Percentiles rank a stretch among this genome's conserved stretches.
phyloP scores from a whole-genome alignment of 306 rosid species.

The Inga oerstediana region DNA sequence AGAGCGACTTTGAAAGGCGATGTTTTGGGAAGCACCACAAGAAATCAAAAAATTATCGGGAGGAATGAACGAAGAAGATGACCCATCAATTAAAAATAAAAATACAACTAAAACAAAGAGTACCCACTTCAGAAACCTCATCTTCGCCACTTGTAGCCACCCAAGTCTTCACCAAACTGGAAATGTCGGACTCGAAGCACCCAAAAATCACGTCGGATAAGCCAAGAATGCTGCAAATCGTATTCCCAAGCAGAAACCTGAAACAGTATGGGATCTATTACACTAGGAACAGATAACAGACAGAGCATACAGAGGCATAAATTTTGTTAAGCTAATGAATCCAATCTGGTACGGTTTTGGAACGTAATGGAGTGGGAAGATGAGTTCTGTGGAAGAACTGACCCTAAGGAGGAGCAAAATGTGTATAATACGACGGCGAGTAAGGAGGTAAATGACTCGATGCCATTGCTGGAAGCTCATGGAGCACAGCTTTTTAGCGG shows the following conservation, averaged over 20 bases:
- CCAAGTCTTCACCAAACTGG: constrained; percentile 17
- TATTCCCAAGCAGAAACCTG: constrained; percentile 18
- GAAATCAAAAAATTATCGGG: constrained; percentile 75
- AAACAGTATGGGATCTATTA: constrained; percentile 44
- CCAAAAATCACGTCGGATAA: constrained; percentile 1
- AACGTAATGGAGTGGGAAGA: not conserved
- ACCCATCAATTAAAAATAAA: constrained; percentile 42
- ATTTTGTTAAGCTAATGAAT: not conserved
- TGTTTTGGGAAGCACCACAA: constrained; percentile 73
- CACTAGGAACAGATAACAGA: constrained; percentile 26
- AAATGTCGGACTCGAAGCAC: constrained; percentile 22
- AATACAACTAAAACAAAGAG: constrained; percentile 46
- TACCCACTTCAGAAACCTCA: constrained; percentile 49
- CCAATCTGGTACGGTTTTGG: not conserved
- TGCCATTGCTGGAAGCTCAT: constrained; percentile 34
- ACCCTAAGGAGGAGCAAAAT: constrained; percentile 38
- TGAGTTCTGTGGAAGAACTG: not conserved
- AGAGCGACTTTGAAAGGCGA: constrained; percentile 69
- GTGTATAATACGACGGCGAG: constrained; percentile 16
- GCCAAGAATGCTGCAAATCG: constrained; percentile 30
- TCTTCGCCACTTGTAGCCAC: constrained; percentile 41
- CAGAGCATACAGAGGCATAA: constrained; percentile 2
- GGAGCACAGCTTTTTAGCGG: constrained; percentile 41
- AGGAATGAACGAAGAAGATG: constrained; percentile 63
- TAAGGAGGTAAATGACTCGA: not conserved